These are phyloP conservation scores for Ogataea saltuana DNA, from an alignment of 805 yeast species.

Conservation along the genomic window DNA sequence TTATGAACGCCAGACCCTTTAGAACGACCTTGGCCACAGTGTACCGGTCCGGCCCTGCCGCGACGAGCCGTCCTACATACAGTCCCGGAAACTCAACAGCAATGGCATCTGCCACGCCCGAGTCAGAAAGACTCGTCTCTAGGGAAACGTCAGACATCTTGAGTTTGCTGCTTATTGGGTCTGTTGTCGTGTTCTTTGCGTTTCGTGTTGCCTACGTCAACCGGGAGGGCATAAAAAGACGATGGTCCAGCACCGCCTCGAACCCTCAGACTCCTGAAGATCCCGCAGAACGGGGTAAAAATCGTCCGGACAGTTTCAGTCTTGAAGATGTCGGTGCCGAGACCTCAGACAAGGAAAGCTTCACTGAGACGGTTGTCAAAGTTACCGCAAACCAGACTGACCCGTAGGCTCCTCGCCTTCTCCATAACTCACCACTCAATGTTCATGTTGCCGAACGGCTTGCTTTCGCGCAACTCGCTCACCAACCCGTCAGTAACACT, in stretches of 20 bases:
- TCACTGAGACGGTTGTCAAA: too few relatives aligned
- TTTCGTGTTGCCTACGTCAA: conserved; percentile 7
- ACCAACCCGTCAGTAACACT: conserved; percentile 51
- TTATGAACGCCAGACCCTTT: background rate
- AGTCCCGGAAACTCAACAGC: background rate
- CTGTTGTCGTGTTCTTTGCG: conserved; percentile 7
- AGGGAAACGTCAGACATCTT: conserved; percentile 5
- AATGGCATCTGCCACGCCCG: background rate
- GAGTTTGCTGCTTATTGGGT: conserved; percentile 2
- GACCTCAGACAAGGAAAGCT: too few relatives aligned
- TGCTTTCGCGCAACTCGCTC: conserved; percentile 43
- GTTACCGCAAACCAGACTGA: background rate
- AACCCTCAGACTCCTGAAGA: too few relatives aligned
- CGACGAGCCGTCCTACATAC: background rate
- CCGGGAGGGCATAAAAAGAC: conserved; percentile 5
- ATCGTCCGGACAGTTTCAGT: too few relatives aligned
- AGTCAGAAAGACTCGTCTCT: background rate
- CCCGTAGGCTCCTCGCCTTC: background rate
- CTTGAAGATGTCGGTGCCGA: too few relatives aligned
- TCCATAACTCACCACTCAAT: conserved; percentile 43
- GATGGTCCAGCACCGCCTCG: too few relatives aligned
- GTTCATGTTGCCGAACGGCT: conserved; percentile 51
- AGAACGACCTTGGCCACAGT: conserved; percentile 2
- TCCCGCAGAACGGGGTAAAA: too few relatives aligned
- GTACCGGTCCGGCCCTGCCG: conserved; percentile 2